phyloP scores from a whole-genome alignment of 169 alveolate genomes.

The Pseudocohnilembus persalinus region DNA sequence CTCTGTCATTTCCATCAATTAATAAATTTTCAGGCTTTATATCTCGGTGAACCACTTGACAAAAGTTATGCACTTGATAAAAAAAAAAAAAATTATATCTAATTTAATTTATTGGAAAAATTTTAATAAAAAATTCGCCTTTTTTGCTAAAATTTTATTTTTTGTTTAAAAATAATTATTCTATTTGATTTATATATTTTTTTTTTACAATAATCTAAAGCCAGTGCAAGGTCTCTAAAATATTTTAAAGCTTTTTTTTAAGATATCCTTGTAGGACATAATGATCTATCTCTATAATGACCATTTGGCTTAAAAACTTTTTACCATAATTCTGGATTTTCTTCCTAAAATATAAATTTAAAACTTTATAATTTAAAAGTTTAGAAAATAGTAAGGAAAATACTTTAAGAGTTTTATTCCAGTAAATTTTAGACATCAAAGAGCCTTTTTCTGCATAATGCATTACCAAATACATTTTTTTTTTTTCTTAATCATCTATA shows the following conservation, averaged over 20 bases:
- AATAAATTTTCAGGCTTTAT: conserved; percentile 62
- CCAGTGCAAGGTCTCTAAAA: conserved; percentile 15
- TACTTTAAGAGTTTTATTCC: conserved; percentile 5
- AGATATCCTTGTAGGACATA: conserved; percentile 1
- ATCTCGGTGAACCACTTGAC: conserved; percentile 57
- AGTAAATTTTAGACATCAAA: conserved; percentile 5
- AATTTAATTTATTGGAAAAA: conserved; percentile 29
- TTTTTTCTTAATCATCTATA: conserved; percentile 53
- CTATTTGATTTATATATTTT: neutral
- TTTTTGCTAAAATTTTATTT: neutral
- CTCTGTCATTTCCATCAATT: conserved; percentile 46
- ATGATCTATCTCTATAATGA: neutral
- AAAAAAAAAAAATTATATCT: no score
- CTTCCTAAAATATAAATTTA: neutral
- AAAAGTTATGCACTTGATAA: conserved; percentile 51
- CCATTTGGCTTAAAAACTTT: conserved; percentile 4
- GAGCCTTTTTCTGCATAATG: conserved; percentile 51
- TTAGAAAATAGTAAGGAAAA: no score
- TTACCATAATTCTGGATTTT: neutral
- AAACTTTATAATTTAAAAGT: no score
- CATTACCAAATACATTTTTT: conserved; percentile 61
- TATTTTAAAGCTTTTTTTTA: conserved; percentile 1
- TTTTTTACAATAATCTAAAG: conserved; percentile 22
- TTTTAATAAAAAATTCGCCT: neutral
- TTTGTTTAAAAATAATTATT: no score